Evolutionary conservation across 129 eudicot species (phyloP), one percentile per base, ranked within the genome.

Genomic region (Flaveria robusta): DNA sequence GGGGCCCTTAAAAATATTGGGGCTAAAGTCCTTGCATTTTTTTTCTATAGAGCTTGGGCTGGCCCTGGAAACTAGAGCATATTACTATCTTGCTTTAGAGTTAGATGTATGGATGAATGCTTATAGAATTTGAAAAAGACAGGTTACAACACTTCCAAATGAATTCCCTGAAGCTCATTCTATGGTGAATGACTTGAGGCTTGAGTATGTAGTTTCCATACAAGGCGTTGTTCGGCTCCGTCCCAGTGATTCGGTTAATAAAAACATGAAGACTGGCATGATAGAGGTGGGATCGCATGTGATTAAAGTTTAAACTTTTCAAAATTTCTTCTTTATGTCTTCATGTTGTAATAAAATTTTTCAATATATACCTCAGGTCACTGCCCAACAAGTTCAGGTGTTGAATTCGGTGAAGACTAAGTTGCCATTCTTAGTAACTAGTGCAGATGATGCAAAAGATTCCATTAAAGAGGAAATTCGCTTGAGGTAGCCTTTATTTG

Each of bases 91-190:
- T 71, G 29, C 29, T 51, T 29, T 51, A 10, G 31, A 71, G 9
- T 27, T 71, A 54, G 66, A 34, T 72, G 20, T 7, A 54, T 71
- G 47, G n/a, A 54, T 66, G 23, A 41, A 47, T 50, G 52, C 12
- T 47, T 49, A 62, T 81, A 55, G 43, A 26, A 27, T 54, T 41
- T 71, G 76, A 81, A 55, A 59, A 41, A 60, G n/a, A 68, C 73
- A 91, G 98, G 84, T 91, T 79, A 89, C 98, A 22, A 94, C 97
- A 0, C 93, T 94, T 43, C 98, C 98, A 12, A 90, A 91, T 58
- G 96, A 94, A 20, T 94, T 88, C 71, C 97, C 98, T 50, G 90
- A 91, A 42, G 98, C 98, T 34, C 98, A 94, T 94, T 77, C 89
- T n/a, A 62, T 83, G 67, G 93, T 89, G 79, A 94, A 84, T 74